Evolutionary conservation across 2,329 filamentous ascomycete species (phyloP).

Genomic region (Venturia asperata): DNA sequence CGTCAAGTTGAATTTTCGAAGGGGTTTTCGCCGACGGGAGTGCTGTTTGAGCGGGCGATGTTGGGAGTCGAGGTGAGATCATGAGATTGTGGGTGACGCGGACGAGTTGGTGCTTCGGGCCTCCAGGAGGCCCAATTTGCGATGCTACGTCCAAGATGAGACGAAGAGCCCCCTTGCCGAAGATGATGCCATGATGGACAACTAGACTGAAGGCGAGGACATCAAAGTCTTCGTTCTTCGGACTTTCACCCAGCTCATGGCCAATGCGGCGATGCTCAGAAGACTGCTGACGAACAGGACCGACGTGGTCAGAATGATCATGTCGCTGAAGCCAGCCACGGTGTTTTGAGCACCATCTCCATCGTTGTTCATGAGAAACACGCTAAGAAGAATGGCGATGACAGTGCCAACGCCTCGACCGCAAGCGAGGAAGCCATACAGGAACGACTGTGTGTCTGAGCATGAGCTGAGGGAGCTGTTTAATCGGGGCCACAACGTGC

Average conservation of each 20-base stretch:
- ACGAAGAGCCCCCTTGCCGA: neutral
- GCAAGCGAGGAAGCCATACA: constrained; percentile 16
- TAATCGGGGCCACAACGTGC: constrained; percentile 10
- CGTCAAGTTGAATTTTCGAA: neutral
- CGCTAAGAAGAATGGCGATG: neutral
- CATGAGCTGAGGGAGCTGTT: neutral
- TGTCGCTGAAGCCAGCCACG: neutral
- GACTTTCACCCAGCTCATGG: neutral
- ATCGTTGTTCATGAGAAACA: constrained; percentile 7
- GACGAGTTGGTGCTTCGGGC: neutral
- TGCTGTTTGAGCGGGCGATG: neutral
- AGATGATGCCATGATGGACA: neutral
- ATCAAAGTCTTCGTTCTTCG: neutral
- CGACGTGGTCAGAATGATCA: neutral
- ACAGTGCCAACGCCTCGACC: constrained; percentile 14
- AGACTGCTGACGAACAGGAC: neutral
- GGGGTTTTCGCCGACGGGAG: neutral
- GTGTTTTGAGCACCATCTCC: neutral
- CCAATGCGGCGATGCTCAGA: neutral
- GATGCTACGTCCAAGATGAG: neutral
- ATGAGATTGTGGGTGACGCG: neutral
- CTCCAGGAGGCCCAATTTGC: neutral
- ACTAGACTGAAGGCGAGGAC: neutral
- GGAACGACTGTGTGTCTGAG: neutral
- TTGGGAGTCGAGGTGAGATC: neutral